Base-by-base conservation (phyloP, 805 yeast genomes). In the Jamesozyma lodderae region DNA sequence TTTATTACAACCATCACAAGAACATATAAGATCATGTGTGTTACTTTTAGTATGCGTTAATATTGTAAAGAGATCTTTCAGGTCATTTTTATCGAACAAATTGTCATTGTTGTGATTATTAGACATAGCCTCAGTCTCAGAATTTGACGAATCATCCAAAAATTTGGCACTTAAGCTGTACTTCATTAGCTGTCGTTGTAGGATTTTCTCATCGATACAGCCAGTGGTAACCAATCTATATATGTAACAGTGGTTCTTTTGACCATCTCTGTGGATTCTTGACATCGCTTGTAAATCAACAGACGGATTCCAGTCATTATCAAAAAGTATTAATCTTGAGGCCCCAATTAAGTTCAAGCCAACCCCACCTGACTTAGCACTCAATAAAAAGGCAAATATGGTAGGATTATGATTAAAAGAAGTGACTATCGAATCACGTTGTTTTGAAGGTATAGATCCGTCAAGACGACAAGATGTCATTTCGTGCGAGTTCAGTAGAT, bases 301-400 rank as follows among this genome's bases (percentile, higher is more conserved):
- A 0, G 96, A 76, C 0, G 98, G 98, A 46, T 92, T 92, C 98
- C 98, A 92, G 53, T 92, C 97, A 46, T 92, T 85, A 55, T 92
- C 98, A 53, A 84, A 81, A 17, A 92, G 62, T 4, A 92, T 70
- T 29, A 92, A 62, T 20, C 97, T 48, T 0, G 94, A 84, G 0
- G 94, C 98, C 0, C 97, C 98, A 24, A 84, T 72, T 24, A 92
- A 64, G 52, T 92, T 92, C 30, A 92, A 66, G 0, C 98, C 98
- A 42, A 82, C 79, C 0, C 98, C 98, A 3, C 98, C 98, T 4
- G 95, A 79, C 57, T 87, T 85, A 0, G 96, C 81, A 3, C 95
- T 84, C 10, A 92, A 60, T 10, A 92, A 60, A 47, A 92, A 86
- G 0, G 79, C 80, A 52, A 81, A 75, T 25, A 58, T 52, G 4